Base-by-base conservation (phyloP, 345 rosid species). In the Populus ilicifolia region DNA sequence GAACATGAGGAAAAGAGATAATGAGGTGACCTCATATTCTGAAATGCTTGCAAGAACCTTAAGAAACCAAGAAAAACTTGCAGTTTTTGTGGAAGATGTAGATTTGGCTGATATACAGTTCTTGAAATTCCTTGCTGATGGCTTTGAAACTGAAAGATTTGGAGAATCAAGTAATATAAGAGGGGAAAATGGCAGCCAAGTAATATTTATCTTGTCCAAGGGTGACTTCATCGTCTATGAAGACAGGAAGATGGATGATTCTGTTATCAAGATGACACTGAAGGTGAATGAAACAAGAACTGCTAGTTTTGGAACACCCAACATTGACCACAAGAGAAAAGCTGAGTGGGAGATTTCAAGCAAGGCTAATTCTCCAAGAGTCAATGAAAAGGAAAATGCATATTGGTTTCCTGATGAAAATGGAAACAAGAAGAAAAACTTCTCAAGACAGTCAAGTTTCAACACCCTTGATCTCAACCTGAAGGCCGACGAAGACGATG, bases 401-500 rank as follows among this genome's bases (percentile, higher is more conserved):
- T 43, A 75, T 63, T 41, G 56, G 16, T 77, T 77, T 1, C 76
- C 75, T 23, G 52, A 52, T 14, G 87, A 84, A 21, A 85, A 82
- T 50, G 83, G 79, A 66, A 82, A 68, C 80, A 75, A 67, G 27
- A 84, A 83, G 77, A 83, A 82, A 71, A 87, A 81, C 63, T 78
- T 88, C 59, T 88, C 93, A 20, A 86, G 89, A 75, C 91, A 93
- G 77, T 80, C 89, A 67, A 89, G 85, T 70, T 87, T 86, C 79
- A 90, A 81, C 82, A 77, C 78, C 38, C 91, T 94, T 59, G 98
- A 94, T 76, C 91, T 94, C 6, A 94, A 94, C 87, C 80, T 88
- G 78, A 87, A 78, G 73, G 89, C 89, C 5, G 83, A 83, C 2
- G 86, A 77, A 5, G 89, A 85, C 2, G 77, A 79, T 0, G 90